Evolutionary conservation across 305 asterid genomes (phyloP).

Genomic region (Caryopteris hybrid): DNA sequence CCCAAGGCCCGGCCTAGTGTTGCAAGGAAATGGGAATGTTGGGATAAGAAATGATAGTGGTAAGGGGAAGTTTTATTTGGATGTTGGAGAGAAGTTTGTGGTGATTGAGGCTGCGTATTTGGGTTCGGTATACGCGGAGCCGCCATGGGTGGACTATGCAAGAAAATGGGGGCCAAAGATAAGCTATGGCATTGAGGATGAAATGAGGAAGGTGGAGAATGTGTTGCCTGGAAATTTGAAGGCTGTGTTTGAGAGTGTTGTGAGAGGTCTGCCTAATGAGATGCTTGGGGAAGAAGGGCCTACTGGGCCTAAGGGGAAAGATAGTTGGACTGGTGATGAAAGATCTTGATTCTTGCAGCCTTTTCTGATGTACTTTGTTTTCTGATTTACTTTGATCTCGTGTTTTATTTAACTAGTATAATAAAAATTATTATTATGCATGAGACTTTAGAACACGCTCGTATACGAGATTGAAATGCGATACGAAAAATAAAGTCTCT

Average conservation of each 20-base stretch:
- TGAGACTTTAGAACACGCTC: too few relatives aligned
- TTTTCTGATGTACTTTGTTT: too few relatives aligned
- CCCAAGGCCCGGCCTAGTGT: constrained; percentile 42
- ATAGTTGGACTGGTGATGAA: constrained; percentile 62
- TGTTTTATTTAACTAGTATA: too few relatives aligned
- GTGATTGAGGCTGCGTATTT: constrained; percentile 38
- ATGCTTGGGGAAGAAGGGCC: constrained; percentile 68
- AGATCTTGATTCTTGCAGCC: too few relatives aligned
- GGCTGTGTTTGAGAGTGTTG: constrained; percentile 32
- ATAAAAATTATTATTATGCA: too few relatives aligned
- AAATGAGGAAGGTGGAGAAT: constrained; percentile 34
- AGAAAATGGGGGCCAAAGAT: constrained; percentile 65
- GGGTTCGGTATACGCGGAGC: constrained; percentile 24
- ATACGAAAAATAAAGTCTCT: too few relatives aligned
- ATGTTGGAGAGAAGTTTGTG: constrained; percentile 26
- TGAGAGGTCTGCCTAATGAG: constrained; percentile 49
- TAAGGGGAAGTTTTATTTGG: constrained; percentile 40
- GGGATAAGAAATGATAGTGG: constrained; percentile 66
- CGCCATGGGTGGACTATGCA: constrained; percentile 47
- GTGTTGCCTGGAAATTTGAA: constrained; percentile 44
- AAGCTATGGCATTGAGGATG: constrained; percentile 39
- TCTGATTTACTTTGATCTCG: too few relatives aligned
- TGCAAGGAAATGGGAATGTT: constrained; percentile 56
- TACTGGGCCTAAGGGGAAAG: constrained; percentile 57
- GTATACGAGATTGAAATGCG: too few relatives aligned